These are phyloP conservation scores for Cladosporium sp. DNA, from an alignment of 2,329 filamentous ascomycete genomes.

Conservation along the genomic window DNA sequence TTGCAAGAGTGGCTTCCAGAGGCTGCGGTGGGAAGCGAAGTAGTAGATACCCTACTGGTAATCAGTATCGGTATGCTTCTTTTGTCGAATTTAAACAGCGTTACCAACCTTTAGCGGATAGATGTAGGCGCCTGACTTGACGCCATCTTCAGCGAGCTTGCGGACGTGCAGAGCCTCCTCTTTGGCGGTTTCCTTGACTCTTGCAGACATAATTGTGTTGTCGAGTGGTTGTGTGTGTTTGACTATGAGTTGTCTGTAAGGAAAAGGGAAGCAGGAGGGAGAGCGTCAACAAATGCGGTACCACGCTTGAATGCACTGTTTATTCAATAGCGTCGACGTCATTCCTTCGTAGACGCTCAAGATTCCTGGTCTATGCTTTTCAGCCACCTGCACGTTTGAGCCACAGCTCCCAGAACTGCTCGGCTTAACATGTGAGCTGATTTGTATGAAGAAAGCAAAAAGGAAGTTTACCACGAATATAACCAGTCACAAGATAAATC, in stretches of 20 bases:
- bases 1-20: conserved; percentile 62
- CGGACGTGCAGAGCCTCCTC: conserved; percentile 73
- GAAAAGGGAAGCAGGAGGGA: background rate
- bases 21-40: conserved; percentile 58
- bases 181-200: conserved; percentile 59
- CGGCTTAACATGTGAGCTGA: background rate
- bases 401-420: background rate
- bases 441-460: background rate
- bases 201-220: conserved; percentile 34
- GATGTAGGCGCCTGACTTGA: conserved; percentile 75
- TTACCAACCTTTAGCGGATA: conserved; percentile 73
- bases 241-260: background rate
- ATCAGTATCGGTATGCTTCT: background rate
- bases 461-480: background rate
- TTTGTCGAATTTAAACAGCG: background rate
- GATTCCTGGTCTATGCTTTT: background rate
- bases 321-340: conserved; percentile 12
- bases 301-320: background rate
- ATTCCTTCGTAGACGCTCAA: background rate
- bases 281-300: background rate
- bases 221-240: background rate
- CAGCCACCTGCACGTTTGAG: background rate
- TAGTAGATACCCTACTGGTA: conserved; percentile 59
- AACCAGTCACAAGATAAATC: background rate
- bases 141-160: conserved; percentile 66